Evolutionary conservation across 208 protist species (phyloP).

Genomic region (Porcisia deanei): DNA sequence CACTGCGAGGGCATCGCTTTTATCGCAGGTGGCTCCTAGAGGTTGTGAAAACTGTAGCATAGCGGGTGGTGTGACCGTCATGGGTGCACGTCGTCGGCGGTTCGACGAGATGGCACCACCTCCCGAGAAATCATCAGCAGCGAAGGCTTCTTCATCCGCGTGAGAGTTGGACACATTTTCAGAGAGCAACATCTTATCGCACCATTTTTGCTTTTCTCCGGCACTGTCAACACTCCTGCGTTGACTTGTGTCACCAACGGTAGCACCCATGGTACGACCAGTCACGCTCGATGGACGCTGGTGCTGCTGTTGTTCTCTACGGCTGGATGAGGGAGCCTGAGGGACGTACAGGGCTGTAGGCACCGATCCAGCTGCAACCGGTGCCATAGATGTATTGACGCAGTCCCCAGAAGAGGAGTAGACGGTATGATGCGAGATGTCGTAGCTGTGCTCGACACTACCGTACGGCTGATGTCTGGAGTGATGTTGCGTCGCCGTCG

Average conservation of each 20-base stretch:
- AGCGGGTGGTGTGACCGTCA: background rate
- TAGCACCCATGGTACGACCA: background rate
- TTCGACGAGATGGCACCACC: background rate
- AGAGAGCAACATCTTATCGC: background rate
- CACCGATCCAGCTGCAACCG: background rate
- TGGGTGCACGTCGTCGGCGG: background rate
- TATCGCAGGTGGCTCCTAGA: background rate
- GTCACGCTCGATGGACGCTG: background rate
- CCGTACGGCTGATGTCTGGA: background rate
- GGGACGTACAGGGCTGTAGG: slow-evolving; percentile 12
- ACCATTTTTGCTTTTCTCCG: background rate
- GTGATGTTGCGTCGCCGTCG: background rate
- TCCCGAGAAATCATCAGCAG: background rate
- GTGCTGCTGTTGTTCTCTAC: background rate
- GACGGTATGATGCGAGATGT: background rate
- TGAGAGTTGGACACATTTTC: background rate
- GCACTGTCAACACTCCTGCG: background rate
- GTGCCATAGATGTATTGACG: background rate
- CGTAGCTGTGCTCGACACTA: background rate
- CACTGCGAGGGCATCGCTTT: background rate
- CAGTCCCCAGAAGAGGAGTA: background rate
- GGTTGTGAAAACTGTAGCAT: background rate
- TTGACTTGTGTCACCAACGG: background rate
- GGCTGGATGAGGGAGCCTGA: slow-evolving; percentile 7
- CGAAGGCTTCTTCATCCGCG: background rate